phyloP scores from a whole-genome alignment of 202 grass and related monocot genomes.

The Zizania palustris region DNA sequence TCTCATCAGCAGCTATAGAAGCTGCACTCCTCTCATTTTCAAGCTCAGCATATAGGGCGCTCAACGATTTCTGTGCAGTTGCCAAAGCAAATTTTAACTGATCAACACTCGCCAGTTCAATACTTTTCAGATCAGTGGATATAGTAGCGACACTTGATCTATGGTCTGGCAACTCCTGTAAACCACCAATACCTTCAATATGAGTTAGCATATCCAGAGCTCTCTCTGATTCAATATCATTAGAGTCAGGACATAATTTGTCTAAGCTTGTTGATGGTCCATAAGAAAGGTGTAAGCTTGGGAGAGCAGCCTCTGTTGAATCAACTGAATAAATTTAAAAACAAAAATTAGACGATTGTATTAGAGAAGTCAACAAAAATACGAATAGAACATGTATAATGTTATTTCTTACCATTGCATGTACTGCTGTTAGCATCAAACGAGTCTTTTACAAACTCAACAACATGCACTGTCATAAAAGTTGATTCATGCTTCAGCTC shows the following conservation, averaged over 20 bases:
- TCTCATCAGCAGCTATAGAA: slow-evolving; percentile 88
- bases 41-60: slow-evolving; percentile 71
- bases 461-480: not conserved
- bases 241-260: slow-evolving; percentile 39
- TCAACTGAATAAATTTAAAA: slow-evolving; percentile 29
- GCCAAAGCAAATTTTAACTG: slow-evolving; percentile 74
- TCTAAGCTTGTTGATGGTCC: slow-evolving; percentile 43
- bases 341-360: not conserved
- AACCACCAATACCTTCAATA: slow-evolving; percentile 53
- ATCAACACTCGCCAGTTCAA: slow-evolving; percentile 57
- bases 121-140: slow-evolving; percentile 54
- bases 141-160: slow-evolving; percentile 51
- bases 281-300: slow-evolving; percentile 40
- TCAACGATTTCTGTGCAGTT: slow-evolving; percentile 66
- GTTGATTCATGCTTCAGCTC: slow-evolving; percentile 25
- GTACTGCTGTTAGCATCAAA: slow-evolving; percentile 22
- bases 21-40: slow-evolving; percentile 94
- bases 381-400: slow-evolving; percentile 13
- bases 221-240: slow-evolving; percentile 56
- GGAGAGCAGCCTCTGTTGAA: slow-evolving; percentile 31
- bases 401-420: slow-evolving; percentile 53
- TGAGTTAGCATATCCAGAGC: slow-evolving; percentile 45
- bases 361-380: slow-evolving; percentile 38
- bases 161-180: slow-evolving; percentile 56
- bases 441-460: slow-evolving; percentile 11